These are phyloP conservation scores for Posidonia oceanica DNA, from an alignment of 116 monocot genomes.

Conservation along the genomic window DNA sequence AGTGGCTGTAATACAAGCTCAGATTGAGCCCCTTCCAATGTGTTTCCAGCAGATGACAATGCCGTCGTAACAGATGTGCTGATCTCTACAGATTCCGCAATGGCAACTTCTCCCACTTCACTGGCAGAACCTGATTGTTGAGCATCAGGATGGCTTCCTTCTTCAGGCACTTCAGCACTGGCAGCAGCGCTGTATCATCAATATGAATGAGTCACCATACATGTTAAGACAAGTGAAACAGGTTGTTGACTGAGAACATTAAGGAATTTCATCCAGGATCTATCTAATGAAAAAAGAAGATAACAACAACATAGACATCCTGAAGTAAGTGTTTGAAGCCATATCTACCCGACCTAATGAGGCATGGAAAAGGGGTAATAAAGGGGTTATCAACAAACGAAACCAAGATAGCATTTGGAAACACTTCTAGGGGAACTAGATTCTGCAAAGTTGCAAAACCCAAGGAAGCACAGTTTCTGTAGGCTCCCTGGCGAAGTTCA, in stretches of 20 bases:
- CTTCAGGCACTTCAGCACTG: slow-evolving; percentile 17
- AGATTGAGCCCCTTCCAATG: slow-evolving; percentile 71
- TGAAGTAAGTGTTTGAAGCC: no score
- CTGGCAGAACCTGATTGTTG: slow-evolving; percentile 16
- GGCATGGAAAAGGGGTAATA: no score
- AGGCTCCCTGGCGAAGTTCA: no score
- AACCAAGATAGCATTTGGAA: no score
- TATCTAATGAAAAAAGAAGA: not conserved
- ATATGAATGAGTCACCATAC: not conserved
- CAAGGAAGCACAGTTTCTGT: no score
- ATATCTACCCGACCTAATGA: no score
- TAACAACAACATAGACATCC: no score
- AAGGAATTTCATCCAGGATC: not conserved
- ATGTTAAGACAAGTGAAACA: not conserved
- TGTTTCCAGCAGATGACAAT: slow-evolving; percentile 69
- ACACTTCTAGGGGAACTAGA: no score
- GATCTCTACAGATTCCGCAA: slow-evolving; percentile 14
- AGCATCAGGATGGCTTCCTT: slow-evolving; percentile 13
- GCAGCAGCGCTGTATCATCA: slow-evolving; percentile 20
- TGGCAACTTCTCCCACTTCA: slow-evolving; percentile 21
- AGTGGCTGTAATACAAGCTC: slow-evolving; percentile 88
- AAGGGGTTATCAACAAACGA: no score
- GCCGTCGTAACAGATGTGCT: slow-evolving; percentile 33
- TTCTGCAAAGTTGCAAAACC: no score
- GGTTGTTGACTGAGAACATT: not conserved